These are phyloP conservation scores for Microdochium trichocladiopsis DNA, from an alignment of 2,329 filamentous ascomycete genomes.

Conservation along the genomic window DNA sequence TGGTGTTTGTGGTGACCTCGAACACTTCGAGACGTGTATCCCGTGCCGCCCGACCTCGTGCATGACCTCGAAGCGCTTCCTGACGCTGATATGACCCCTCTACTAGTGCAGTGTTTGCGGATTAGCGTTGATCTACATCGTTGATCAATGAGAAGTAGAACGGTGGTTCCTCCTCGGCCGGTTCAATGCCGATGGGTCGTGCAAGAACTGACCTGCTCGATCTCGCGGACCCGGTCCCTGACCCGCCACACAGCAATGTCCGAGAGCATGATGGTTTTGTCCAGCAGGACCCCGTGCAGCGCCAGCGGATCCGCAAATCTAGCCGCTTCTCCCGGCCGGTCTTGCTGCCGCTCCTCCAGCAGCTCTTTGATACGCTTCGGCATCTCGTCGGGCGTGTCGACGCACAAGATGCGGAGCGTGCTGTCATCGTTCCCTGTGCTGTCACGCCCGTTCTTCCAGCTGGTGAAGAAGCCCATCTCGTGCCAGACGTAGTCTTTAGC, in stretches of 20 bases:
- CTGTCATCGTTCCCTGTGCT: not conserved
- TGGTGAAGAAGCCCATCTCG: not conserved
- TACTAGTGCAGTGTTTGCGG: not conserved
- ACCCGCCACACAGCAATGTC: not conserved
- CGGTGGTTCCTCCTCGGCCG: no score
- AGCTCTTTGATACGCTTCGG: not conserved
- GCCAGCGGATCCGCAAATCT: not conserved
- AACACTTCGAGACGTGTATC: not conserved
- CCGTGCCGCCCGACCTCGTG: not conserved
- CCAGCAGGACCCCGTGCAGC: not conserved
- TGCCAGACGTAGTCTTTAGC: not conserved
- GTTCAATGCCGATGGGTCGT: not conserved
- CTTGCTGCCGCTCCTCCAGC: not conserved
- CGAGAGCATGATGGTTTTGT: not conserved
- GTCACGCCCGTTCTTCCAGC: not conserved
- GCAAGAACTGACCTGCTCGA: not conserved
- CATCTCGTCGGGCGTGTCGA: not conserved
- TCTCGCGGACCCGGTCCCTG: not conserved
- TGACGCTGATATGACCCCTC: not conserved
- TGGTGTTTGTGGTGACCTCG: not conserved
- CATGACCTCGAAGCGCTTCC: not conserved
- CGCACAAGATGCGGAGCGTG: not conserved
- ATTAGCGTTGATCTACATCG: no score
- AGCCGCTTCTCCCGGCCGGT: not conserved
- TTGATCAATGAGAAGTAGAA: no score